Evolutionary conservation across 352 stramenopile species (phyloP).

Genomic region (Discostella stelligera): DNA sequence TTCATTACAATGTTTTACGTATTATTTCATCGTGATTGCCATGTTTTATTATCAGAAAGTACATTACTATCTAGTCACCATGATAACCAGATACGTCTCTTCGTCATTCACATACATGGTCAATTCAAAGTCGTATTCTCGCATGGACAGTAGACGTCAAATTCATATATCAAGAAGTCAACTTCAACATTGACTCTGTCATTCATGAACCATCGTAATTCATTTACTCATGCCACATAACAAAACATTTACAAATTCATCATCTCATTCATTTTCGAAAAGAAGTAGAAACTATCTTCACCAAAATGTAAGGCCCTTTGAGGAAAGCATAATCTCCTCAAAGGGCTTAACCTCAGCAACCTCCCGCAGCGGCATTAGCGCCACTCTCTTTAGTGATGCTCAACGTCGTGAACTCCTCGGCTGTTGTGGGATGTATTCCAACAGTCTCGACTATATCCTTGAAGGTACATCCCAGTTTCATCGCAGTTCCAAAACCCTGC

Average conservation of each 20-base stretch:
- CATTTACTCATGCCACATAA: background rate
- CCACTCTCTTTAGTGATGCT: slow-evolving; percentile 93
- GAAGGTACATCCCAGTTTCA: slow-evolving; percentile 94
- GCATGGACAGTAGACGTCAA: background rate
- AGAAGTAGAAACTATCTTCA: slow-evolving; percentile 6
- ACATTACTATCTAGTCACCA: background rate
- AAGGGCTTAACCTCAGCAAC: slow-evolving; percentile 96
- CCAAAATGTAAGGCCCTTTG: slow-evolving; percentile 33
- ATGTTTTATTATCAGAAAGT: background rate
- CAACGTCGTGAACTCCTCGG: slow-evolving; percentile 93
- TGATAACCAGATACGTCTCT: background rate
- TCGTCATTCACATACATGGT: slow-evolving; percentile 26
- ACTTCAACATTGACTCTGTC: slow-evolving; percentile 20
- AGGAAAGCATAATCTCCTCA: slow-evolving; percentile 33
- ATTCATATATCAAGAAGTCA: slow-evolving; percentile 26
- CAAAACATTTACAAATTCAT: slow-evolving; percentile 1
- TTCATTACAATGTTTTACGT: slow-evolving; percentile 2
- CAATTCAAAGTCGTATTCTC: background rate
- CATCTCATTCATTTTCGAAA: background rate
- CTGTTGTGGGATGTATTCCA: slow-evolving; percentile 95
- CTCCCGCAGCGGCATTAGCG: slow-evolving; percentile 87
- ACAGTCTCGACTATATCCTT: slow-evolving; percentile 90
- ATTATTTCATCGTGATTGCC: background rate
- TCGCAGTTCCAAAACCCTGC: slow-evolving; percentile 89
- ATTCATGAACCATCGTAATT: slow-evolving; percentile 23